Base-by-base conservation (phyloP, 306 rosid species). In the Cucurbita maxima region DNA sequence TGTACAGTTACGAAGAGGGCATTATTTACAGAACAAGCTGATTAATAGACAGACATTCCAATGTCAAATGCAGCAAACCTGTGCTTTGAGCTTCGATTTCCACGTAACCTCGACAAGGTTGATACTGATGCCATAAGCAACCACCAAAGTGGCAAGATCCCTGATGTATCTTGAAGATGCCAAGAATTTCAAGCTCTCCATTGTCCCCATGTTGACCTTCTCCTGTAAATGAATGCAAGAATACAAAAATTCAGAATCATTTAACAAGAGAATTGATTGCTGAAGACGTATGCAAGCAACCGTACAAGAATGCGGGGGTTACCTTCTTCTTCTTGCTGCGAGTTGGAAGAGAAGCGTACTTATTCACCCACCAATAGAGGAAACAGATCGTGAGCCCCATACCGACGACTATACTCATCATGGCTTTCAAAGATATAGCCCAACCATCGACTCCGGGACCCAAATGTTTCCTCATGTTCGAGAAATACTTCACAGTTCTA, bases 71-170 rank as follows among this genome's bases (percentile, higher is more conserved):
- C 38, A 58, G 51, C 62, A 73, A 77, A 93, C 98, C 92, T 93
- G 97, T 55, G 98, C 98, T 83, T 93, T 93, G 81, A 93, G 97
- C 88, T 93, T 93, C 18, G 98, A 93, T 82, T 93, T 93, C 98
- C 97, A 93, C 12, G 98, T 90, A 84, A 93, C 98, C 80, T 93
- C 98, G 59, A 90, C 97, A 20, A 93, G 92, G 81, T 93, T 93
- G 69, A 93, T 93, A 57, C 97, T 90, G 69, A 93, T 90, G 76
- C 97, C 98, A 36, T 93, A 93, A 20, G 96, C 98, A 77, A 93
- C 98, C 75, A 93, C 98, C 78, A 93, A 81, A 82, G 98, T 93
- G 74, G 98, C 97, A 57, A 93, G 92, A 86, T 93, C 92, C 80
- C 98, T 86, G 40, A 93, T 90, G 84, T 93, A 93, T 74, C 58